Conservation (phyloP, 2,329 filamentous ascomycete species). For the Fusarium sp. region DNA sequence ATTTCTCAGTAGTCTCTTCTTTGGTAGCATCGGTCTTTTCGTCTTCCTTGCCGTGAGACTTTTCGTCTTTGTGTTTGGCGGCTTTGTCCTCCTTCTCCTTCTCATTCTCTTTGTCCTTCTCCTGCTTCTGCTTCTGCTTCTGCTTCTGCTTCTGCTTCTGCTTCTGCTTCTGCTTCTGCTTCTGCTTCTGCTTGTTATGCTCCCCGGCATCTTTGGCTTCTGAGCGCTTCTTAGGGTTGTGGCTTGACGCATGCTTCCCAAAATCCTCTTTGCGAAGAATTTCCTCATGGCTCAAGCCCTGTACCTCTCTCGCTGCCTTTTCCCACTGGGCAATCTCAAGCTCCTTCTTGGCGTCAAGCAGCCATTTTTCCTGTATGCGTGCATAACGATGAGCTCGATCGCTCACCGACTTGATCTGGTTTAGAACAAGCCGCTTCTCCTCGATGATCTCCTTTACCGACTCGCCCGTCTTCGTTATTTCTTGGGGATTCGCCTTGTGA, state of each 20-base stretch:
- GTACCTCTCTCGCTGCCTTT: not conserved
- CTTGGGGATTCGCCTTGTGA: not conserved
- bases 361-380: not conserved
- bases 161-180: not conserved
- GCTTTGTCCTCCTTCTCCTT: not conserved
- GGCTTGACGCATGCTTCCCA: not conserved
- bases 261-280: not conserved
- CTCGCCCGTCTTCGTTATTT: not conserved
- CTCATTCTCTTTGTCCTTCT: not conserved
- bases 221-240: not conserved
- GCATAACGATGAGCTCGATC: not conserved
- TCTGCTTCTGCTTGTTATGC: not conserved
- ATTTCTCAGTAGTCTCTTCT: not conserved
- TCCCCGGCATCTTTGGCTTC: not conserved
- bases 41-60: not conserved
- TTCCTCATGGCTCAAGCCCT: not conserved
- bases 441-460: not conserved
- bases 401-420: not conserved
- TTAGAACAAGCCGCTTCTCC: not conserved
- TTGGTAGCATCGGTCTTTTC: not conserved
- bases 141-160: not conserved
- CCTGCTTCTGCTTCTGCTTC: not conserved
- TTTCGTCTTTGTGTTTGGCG: not conserved
- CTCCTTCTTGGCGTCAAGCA: not conserved
- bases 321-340: not conserved